phyloP scores from a whole-genome alignment of 2,329 filamentous ascomycete species.

The Lasiodiplodia citricola region DNA sequence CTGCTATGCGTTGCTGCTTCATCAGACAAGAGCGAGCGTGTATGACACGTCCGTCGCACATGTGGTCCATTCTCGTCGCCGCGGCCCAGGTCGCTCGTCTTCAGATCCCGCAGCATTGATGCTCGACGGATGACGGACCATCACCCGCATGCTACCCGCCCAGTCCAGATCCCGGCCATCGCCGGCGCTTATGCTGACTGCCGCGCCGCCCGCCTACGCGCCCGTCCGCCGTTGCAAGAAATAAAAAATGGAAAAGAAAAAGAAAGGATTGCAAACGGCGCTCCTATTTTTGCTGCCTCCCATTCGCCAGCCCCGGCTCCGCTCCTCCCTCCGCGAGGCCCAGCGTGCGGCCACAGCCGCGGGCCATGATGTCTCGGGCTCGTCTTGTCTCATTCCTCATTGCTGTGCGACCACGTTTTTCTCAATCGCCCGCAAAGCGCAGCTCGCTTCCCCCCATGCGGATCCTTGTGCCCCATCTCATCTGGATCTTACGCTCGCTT shows the following conservation, averaged over 20 bases:
- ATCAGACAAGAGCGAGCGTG: constrained; percentile 9
- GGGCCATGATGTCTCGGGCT: constrained; percentile 18
- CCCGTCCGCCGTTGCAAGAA: background rate
- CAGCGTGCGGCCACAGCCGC: background rate
- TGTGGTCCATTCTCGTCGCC: constrained; percentile 21
- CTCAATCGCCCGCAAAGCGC: constrained; percentile 19
- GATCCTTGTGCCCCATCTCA: constrained; percentile 22
- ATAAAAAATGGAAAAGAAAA: background rate
- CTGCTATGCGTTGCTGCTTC: background rate
- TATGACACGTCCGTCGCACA: constrained; percentile 24
- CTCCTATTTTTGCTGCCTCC: background rate
- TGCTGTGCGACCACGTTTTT: constrained; percentile 23
- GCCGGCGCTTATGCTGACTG: constrained; percentile 22
- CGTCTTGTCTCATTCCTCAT: constrained; percentile 26
- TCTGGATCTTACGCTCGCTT: constrained; percentile 23
- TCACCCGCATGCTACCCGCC: background rate
- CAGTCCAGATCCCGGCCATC: constrained; percentile 15
- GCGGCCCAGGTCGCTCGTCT: constrained; percentile 14
- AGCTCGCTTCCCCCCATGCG: constrained; percentile 10
- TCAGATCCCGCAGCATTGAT: constrained; percentile 18
- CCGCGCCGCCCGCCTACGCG: constrained; percentile 24
- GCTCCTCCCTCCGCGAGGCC: background rate
- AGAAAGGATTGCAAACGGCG: constrained; percentile 1
- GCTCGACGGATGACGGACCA: constrained; percentile 14
- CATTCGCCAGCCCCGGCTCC: background rate